A percentile compares a stretch with the other conserved stretches of the same genome.
Evolutionary conservation across 345 rosid genomes (phyloP).

Genomic region (Conringia planisiliqua): DNA sequence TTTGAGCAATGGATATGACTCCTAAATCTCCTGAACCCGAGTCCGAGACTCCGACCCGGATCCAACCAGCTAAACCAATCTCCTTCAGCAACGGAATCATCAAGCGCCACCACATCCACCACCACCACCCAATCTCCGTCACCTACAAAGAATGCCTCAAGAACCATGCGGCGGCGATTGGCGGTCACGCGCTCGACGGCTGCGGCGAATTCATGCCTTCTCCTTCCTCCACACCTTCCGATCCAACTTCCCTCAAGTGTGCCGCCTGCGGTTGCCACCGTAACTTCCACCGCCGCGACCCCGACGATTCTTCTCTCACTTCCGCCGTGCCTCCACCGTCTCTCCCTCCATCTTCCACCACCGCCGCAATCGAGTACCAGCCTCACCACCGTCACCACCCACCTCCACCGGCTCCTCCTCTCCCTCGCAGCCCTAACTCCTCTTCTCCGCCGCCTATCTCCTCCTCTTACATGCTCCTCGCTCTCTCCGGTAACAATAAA

Average conservation of each 20-base stretch:
- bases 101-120: slow-evolving; percentile 51
- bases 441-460: slow-evolving; percentile 72
- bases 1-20: slow-evolving; percentile 36
- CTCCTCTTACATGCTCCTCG: slow-evolving; percentile 73
- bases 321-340: neutral
- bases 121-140: slow-evolving; percentile 25
- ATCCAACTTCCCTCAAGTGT: slow-evolving; percentile 74
- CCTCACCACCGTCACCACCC: slow-evolving; percentile 77
- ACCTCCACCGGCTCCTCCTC: slow-evolving; percentile 31
- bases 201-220: slow-evolving; percentile 89
- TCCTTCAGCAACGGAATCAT: slow-evolving; percentile 67
- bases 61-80: slow-evolving; percentile 54
- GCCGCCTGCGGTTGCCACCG: slow-evolving; percentile 92
- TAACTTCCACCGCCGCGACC: slow-evolving; percentile 75
- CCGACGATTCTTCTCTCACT: slow-evolving; percentile 30
- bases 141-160: slow-evolving; percentile 68
- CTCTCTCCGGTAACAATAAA: slow-evolving; percentile 50
- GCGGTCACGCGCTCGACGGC: slow-evolving; percentile 77
- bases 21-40: slow-evolving; percentile 58
- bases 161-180: slow-evolving; percentile 76
- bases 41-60: slow-evolving; percentile 57
- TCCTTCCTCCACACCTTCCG: slow-evolving; percentile 36
- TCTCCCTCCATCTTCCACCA: slow-evolving; percentile 12
- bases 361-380: slow-evolving; percentile 52
- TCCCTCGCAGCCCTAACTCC: slow-evolving; percentile 58